phyloP scores from a whole-genome alignment of 1,284 basidiomycete species.

The Cryptococcus floricola region DNA sequence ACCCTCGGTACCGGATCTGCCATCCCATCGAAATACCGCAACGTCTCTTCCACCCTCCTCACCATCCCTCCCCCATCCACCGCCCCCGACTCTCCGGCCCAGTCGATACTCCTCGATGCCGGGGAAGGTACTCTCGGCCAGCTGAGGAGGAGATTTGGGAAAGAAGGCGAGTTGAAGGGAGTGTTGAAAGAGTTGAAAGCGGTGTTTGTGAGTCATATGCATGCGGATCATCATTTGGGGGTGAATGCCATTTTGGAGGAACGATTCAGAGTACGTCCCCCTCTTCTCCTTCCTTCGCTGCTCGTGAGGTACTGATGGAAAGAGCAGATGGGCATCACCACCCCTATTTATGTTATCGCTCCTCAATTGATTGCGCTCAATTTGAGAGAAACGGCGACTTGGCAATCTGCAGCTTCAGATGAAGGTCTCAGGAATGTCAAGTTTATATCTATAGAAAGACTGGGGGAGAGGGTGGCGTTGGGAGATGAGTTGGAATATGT shows the following conservation, averaged over 20 bases:
- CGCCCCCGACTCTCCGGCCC: constrained; percentile 18
- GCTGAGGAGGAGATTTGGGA: constrained; percentile 71
- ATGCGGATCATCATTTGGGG: constrained; percentile 91
- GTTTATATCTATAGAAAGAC: constrained; percentile 32
- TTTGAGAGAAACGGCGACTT: constrained; percentile 47
- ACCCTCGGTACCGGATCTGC: constrained; percentile 87
- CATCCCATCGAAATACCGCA: constrained; percentile 75
- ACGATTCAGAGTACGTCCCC: constrained; percentile 61
- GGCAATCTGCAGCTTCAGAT: constrained; percentile 25
- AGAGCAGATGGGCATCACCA: constrained; percentile 26
- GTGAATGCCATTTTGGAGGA: constrained; percentile 68
- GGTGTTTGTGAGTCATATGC: constrained; percentile 84
- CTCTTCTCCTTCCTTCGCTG: background rate
- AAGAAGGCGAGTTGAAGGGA: constrained; percentile 46
- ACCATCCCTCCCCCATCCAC: constrained; percentile 55
- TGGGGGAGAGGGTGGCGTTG: constrained; percentile 10
- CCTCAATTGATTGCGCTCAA: constrained; percentile 43
- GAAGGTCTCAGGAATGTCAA: constrained; percentile 38
- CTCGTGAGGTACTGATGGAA: background rate
- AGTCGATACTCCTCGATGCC: constrained; percentile 69
- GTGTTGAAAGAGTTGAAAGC: constrained; percentile 68
- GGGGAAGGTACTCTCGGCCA: constrained; percentile 93
- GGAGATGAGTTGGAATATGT: background rate
- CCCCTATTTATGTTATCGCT: constrained; percentile 63
- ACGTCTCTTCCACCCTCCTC: constrained; percentile 74